These are phyloP conservation scores for Fusarium metavorans DNA, from an alignment of 2,329 filamentous ascomycete genomes.

Conservation along the genomic window DNA sequence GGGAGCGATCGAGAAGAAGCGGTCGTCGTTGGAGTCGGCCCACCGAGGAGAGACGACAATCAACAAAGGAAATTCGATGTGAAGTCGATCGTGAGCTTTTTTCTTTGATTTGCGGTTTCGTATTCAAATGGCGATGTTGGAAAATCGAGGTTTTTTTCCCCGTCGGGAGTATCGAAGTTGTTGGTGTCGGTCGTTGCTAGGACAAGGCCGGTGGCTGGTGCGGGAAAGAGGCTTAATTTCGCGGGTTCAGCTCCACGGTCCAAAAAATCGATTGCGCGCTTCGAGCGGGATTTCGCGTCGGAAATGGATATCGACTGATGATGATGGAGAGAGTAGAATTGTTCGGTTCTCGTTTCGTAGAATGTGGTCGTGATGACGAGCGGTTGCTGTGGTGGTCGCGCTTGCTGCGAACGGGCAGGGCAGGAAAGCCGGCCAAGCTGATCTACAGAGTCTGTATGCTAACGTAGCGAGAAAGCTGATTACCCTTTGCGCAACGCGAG, in stretches of 20 bases:
- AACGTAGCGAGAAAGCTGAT: constrained; percentile 27
- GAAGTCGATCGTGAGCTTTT: constrained; percentile 20
- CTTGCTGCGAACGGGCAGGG: constrained; percentile 5
- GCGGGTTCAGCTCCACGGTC: constrained; percentile 26
- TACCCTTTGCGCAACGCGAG: constrained; percentile 21
- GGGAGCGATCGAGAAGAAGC: constrained; percentile 9
- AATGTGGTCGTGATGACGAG: constrained; percentile 15
- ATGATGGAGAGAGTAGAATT: background rate
- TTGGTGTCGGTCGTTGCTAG: constrained; percentile 36
- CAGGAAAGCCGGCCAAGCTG: constrained; percentile 4
- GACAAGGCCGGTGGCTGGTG: constrained; percentile 38
- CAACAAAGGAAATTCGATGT: constrained; percentile 16
- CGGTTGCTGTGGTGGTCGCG: constrained; percentile 8
- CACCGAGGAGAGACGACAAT: constrained; percentile 15
- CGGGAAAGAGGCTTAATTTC: constrained; percentile 37
- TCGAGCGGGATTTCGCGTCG: background rate
- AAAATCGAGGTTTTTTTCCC: constrained; percentile 34
- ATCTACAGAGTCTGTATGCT: background rate
- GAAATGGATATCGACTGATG: background rate
- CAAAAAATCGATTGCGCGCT: background rate
- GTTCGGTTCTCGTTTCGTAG: background rate
- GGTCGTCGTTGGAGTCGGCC: constrained; percentile 17
- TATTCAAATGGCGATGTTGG: constrained; percentile 18
- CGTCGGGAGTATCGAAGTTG: constrained; percentile 34
- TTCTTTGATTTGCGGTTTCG: constrained; percentile 17